Base-by-base conservation (phyloP, 2,329 filamentous ascomycete species). In the Ophiostoma piceae region DNA sequence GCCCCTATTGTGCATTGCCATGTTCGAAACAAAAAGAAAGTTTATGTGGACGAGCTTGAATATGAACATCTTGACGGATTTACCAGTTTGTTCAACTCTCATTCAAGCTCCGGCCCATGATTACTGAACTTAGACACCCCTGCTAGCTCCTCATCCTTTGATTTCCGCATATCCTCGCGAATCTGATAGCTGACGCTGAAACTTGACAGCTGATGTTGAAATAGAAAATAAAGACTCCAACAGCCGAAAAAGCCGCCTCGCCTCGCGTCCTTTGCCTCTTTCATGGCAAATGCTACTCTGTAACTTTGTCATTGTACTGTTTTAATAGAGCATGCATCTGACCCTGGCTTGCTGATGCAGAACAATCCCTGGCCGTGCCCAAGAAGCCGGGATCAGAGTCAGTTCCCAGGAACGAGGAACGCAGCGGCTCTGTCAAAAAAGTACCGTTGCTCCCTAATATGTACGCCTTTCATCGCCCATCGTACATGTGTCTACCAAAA, bases 151-250 rank as follows among this genome's bases (percentile, higher is more conserved):
- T 22, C n/a, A 12, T 65, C 62, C 19, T 65, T 22, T 65, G 60
- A 19, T 32, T 64, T 64, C 60, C 60, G 60, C 60, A 22, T 12
- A 64, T 37, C 60, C 32, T 65, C 62, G 62, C 62, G 62, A 41
- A 65, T 65, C 62, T 39, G 62, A 65, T 11, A 37, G 32, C 29
- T 65, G 62, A 65, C 35, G 19, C 43, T 19, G 43, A 47, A 47
- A 47, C 43, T 19, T 47, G 43, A 47, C 43, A 47, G 43, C 43
- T 47, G 43, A 47, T 19, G 7, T 14, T 12, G 11, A 12, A 41
- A 14, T 41, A 41, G 11, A 41, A 14, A 41, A 41, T 41, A 41
- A 14, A 9, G 26, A 29, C 26, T 29, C 26, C 26, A 29, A 29
- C 26, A 41, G 11, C 11, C 39, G 11, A 41, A 12, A 41, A 41